Conservation (phyloP, 2,329 filamentous ascomycete genomes). For the Helotiales sp. region DNA sequence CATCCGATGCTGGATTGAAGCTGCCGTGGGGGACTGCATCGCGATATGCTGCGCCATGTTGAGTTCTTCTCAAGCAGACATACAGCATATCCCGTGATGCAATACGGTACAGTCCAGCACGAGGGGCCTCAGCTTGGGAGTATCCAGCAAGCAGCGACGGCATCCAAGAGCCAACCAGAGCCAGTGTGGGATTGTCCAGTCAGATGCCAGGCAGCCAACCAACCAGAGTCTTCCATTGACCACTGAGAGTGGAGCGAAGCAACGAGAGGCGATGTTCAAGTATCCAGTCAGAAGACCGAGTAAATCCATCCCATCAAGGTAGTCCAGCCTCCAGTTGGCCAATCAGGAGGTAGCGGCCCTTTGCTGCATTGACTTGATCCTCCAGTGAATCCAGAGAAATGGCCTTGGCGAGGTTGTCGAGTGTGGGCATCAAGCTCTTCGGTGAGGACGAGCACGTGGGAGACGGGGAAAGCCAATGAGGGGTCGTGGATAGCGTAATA, state of each 20-base stretch:
- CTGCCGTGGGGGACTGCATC: not conserved
- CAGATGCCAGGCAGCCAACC: not conserved
- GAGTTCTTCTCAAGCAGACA: not conserved
- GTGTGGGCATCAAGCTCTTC: conserved; percentile 22
- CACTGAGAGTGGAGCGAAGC: not conserved
- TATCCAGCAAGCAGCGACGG: not conserved
- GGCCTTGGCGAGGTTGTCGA: conserved; percentile 19
- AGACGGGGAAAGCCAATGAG: conserved; percentile 26
- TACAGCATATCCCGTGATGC: conserved; percentile 3
- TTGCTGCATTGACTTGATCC: not conserved
- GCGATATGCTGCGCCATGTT: not conserved
- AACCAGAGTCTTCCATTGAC: conserved; percentile 4
- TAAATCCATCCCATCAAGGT: conserved; percentile 4
- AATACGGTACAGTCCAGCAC: conserved; percentile 2
- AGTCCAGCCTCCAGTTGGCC: not conserved
- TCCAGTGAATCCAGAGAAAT: not conserved
- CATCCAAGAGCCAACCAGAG: not conserved
- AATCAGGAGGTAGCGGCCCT: not conserved
- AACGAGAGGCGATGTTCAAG: not conserved
- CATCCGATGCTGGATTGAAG: not conserved
- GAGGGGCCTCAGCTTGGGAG: conserved; percentile 3
- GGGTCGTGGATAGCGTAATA: conserved; percentile 22
- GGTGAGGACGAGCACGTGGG: conserved; percentile 21
- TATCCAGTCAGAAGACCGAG: conserved; percentile 7
- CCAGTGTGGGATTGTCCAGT: conserved; percentile 2